Base-by-base conservation (phyloP, 1,284 basidiomycete genomes). In the Pseudomicrostroma phylloplanum region DNA sequence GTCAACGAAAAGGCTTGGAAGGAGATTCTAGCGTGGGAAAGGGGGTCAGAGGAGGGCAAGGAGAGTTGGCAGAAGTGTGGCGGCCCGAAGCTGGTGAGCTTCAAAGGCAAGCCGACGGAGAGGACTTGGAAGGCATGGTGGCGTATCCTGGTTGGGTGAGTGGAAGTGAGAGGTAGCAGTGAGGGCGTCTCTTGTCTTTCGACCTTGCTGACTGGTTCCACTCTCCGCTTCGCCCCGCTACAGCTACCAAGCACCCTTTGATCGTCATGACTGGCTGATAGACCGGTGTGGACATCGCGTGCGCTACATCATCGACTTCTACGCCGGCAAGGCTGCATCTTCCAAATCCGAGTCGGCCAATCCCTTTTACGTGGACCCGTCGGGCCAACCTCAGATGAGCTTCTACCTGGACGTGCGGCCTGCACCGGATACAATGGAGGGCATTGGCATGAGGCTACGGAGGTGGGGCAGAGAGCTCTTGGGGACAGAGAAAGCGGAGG, bases 291-390 rank as follows among this genome's bases (percentile, higher is more conserved):
- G 92, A 1, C 86, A 60, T 46, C 87, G 86, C 60, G 84, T 93
- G 74, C 87, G 94, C 66, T 99, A 98, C 81, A 87, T 99, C 62
- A 96, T 99, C 70, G 94, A 99, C 81, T 99, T 97, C 79, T 99
- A 99, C 83, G 89, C 91, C 0, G 94, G 96, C n/a, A 56, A 71
- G 81, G 4, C 69, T 80, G 26, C 78, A 81, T 12, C 80, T 80
- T 56, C 76, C 86, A 21, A 87, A 4, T 59, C 39, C 42, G 48
- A 43, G 43, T 43, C 55, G 21, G 26, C 21, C 56, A 43, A 39
- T 25, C 25, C n/a, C 43, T 36, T 61, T 23, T 13, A 54, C 8
- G 51, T 25, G 51, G 21, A 6, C 17, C 6, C n/a, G 6, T 21
- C 49, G 49, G 23, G 60, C 46, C 48, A 21, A 25, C 67, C 30